phyloP scores from a whole-genome alignment of 805 yeast genomes.

The Teunomyces panamensis region DNA sequence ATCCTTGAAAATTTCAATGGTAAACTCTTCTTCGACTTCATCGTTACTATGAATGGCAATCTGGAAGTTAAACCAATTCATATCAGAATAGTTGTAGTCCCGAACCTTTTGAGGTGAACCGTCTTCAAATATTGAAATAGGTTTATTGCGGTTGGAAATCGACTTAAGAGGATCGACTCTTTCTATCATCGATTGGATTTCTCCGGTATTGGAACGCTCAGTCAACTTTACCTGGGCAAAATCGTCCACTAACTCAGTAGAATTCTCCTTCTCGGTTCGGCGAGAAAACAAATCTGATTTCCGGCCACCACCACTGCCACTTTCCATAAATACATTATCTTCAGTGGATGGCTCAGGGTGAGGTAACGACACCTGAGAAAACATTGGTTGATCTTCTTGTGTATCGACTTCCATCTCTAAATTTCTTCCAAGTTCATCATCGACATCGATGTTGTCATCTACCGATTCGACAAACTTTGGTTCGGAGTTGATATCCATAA shows the following conservation, averaged over 20 bases:
- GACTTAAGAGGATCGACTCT: constrained; percentile 41
- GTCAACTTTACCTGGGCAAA: constrained; percentile 30
- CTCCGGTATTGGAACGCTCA: constrained; percentile 14
- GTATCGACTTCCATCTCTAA: constrained; percentile 2
- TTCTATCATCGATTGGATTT: constrained; percentile 35
- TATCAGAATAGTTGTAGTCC: constrained; percentile 30
- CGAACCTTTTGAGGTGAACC: constrained; percentile 36
- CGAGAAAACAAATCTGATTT: constrained; percentile 9
- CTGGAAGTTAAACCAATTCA: constrained; percentile 41
- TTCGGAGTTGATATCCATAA: neutral
- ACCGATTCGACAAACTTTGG: neutral
- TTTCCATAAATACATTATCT: constrained; percentile 7
- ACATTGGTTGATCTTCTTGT: neutral
- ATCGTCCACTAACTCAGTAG: constrained; percentile 22
- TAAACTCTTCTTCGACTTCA: constrained; percentile 8
- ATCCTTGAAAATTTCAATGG: constrained; percentile 16
- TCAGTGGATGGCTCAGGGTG: neutral
- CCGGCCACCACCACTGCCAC: neutral
- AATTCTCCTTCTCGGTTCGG: constrained; percentile 8
- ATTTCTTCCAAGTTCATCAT: neutral
- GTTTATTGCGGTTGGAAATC: constrained; percentile 31
- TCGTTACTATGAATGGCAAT: constrained; percentile 18
- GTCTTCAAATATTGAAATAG: constrained; percentile 42
- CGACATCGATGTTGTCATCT: constrained; percentile 8
- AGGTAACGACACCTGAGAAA: neutral